phyloP scores from a whole-genome alignment of 768 basidiomycete genomes.

The Psilocybe subaeruginosa region DNA sequence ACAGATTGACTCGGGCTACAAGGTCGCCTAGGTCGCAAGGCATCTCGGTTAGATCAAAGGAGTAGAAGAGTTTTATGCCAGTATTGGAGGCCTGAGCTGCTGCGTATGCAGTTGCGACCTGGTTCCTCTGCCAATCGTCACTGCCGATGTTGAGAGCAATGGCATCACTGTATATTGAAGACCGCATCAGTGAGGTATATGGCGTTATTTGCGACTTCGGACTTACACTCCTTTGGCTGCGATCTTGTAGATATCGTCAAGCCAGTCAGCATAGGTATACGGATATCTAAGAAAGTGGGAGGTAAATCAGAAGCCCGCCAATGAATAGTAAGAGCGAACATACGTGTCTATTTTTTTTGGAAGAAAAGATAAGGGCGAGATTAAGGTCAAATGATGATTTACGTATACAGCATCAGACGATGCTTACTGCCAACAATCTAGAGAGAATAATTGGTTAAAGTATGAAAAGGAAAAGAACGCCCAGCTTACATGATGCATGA shows the following conservation, averaged over 20 bases:
- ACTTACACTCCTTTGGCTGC: conserved; percentile 45
- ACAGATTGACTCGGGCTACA: conserved; percentile 47
- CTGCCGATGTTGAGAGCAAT: conserved; percentile 67
- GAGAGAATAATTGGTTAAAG: not conserved
- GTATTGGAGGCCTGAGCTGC: conserved; percentile 45
- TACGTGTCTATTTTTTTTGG: conserved; percentile 42
- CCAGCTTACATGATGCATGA: conserved; percentile 51
- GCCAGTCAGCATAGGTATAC: conserved; percentile 43
- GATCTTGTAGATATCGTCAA: conserved; percentile 43
- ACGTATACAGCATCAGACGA: not conserved
- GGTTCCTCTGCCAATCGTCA: conserved; percentile 51
- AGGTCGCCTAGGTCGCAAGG: conserved; percentile 46
- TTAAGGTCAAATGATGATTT: not conserved
- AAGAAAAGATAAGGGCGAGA: not conserved
- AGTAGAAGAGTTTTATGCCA: conserved; percentile 57
- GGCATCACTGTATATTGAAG: conserved; percentile 44
- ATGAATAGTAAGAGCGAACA: conserved; percentile 8
- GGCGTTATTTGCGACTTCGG: conserved; percentile 20
- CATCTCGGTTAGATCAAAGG: conserved; percentile 58
- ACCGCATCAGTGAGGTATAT: conserved; percentile 9
- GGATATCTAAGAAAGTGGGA: conserved; percentile 34
- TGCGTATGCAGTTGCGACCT: conserved; percentile 51
- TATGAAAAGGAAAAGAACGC: not conserved
- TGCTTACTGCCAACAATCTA: conserved; percentile 17
- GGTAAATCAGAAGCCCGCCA: not conserved